Percentiles rank a stretch among this genome's conserved stretches.
Evolutionary conservation across 169 alveolate genomes (phyloP).

Genomic region (Cryptosporidium canis): DNA sequence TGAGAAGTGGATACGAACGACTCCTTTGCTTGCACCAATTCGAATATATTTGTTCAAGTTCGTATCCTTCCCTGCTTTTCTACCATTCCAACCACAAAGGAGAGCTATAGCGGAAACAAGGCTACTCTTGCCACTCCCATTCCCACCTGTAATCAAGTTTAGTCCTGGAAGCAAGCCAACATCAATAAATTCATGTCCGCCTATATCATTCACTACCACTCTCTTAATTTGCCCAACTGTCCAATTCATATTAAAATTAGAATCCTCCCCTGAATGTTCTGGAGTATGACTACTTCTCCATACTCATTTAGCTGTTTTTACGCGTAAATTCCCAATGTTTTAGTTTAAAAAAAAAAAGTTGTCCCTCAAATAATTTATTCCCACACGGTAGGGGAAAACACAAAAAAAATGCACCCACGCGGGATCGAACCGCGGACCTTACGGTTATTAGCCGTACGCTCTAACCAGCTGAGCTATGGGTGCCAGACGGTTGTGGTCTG

Average conservation of each 20-base stretch:
- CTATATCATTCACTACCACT: constrained; percentile 27
- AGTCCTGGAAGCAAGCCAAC: not conserved
- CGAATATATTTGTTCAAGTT: constrained; percentile 26
- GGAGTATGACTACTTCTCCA: too few species aligned
- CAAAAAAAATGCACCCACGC: constrained; percentile 87
- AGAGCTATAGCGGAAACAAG: constrained; percentile 64
- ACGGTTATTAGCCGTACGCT: constrained; percentile 97
- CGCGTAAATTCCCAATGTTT: not conserved
- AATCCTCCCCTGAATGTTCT: too few species aligned
- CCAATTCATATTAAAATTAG: constrained; percentile 1
- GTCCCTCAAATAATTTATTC: not conserved
- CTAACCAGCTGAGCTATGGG: constrained; percentile 98
- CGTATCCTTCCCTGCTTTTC: constrained; percentile 60
- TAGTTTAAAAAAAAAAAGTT: not conserved
- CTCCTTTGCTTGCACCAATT: constrained; percentile 39
- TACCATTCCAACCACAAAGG: constrained; percentile 69
- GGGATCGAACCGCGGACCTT: constrained; percentile 99
- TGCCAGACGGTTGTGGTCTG: not conserved
- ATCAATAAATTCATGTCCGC: constrained; percentile 70
- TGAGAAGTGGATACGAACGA: constrained; percentile 30
- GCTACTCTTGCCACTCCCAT: constrained; percentile 72
- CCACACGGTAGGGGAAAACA: not conserved
- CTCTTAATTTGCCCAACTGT: constrained; percentile 48
- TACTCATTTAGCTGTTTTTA: not conserved
- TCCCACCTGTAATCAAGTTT: constrained; percentile 64